Percentiles rank a stretch among this genome's conserved stretches.
Conservation (phyloP, 768 basidiomycete genomes). For the Suillus luteus region DNA sequence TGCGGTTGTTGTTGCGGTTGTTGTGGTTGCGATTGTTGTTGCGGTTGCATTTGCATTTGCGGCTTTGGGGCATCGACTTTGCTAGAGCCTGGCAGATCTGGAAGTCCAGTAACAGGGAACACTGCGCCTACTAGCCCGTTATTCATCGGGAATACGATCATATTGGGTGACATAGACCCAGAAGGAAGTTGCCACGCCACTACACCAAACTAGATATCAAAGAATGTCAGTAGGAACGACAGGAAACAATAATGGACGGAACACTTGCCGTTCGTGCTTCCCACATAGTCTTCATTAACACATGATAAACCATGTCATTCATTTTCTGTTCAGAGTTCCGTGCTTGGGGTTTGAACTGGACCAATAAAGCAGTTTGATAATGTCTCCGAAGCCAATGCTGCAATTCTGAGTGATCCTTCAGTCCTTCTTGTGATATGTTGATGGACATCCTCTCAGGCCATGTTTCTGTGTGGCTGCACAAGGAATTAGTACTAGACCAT, state of each 20-base stretch:
- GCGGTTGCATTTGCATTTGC: background rate
- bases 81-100: conserved; percentile 36
- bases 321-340: conserved; percentile 34
- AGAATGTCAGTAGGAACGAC: background rate
- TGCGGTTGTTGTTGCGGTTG: background rate
- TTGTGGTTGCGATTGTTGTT: conserved; percentile 5
- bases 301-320: conserved; percentile 47
- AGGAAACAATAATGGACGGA: background rate
- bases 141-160: conserved; percentile 47
- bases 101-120: conserved; percentile 54
- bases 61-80: conserved; percentile 20
- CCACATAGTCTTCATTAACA: conserved; percentile 43
- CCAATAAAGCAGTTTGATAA: conserved; percentile 37
- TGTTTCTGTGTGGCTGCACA: conserved; percentile 46
- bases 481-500: conserved; percentile 9
- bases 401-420: conserved; percentile 43
- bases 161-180: conserved; percentile 45
- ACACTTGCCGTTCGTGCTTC: conserved; percentile 48
- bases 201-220: conserved; percentile 45
- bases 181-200: conserved; percentile 50
- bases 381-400: conserved; percentile 49
- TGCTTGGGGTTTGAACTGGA: conserved; percentile 40
- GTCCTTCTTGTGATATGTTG: conserved; percentile 41
- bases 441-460: conserved; percentile 55
- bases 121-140: conserved; percentile 45